Conservation (phyloP, 768 basidiomycete species). For the Termitomyces sp. region DNA sequence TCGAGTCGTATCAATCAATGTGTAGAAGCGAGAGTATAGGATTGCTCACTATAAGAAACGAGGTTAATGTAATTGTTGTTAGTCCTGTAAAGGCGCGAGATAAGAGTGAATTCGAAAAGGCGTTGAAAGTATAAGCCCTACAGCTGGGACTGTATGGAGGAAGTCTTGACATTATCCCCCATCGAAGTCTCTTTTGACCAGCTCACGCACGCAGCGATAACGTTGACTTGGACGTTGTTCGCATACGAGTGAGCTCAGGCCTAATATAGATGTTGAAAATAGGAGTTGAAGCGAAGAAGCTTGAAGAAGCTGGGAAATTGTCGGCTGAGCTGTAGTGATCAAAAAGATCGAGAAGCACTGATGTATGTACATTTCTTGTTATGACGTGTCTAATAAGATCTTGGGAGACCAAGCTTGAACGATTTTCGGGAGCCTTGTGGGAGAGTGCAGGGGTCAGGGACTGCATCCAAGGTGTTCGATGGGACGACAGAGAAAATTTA, state of each 20-base stretch:
- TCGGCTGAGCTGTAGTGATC: too few species aligned
- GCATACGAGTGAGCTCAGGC: neutral
- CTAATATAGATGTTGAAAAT: neutral
- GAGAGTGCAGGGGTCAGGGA: too few species aligned
- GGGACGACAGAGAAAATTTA: too few species aligned
- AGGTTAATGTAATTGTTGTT: constrained; percentile 13
- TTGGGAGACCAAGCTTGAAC: too few species aligned
- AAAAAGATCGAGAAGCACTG: neutral
- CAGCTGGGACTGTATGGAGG: constrained; percentile 11
- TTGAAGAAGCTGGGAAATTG: too few species aligned
- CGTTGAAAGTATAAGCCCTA: neutral
- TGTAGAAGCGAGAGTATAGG: neutral
- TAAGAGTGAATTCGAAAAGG: neutral
- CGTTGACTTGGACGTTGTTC: too few species aligned
- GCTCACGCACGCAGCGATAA: neutral
- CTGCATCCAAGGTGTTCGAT: too few species aligned
- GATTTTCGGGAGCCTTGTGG: too few species aligned
- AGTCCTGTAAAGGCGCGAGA: constrained; percentile 2
- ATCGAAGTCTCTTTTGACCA: neutral
- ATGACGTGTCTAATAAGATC: too few species aligned
- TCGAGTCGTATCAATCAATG: constrained; percentile 5
- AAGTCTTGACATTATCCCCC: constrained; percentile 1
- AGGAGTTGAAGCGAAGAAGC: too few species aligned
- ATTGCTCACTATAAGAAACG: constrained; percentile 12
- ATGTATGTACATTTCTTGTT: too few species aligned